Base-by-base conservation (phyloP, 371 early-diverging fungal species). In the Sporodiniella umbellata region DNA sequence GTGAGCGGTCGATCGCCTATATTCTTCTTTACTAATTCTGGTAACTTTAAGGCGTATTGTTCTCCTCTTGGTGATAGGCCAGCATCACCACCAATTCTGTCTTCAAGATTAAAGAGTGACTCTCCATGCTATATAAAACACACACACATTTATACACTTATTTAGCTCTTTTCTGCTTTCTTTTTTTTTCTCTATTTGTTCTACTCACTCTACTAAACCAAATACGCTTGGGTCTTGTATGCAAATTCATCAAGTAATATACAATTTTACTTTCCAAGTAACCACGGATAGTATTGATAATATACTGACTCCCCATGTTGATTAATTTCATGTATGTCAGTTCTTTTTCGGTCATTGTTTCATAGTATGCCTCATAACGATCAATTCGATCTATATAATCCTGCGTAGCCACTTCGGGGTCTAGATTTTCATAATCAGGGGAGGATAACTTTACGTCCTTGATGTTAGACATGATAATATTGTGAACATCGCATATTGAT, bases 191-290 rank as follows among this genome's bases (percentile, higher is more conserved):
- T 19, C 19, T 54, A 8, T 19, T 18, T 40, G 10, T 33, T 15
- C 22, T 33, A 18, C 54, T 52, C 56, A 61, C 62, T 56, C 88
- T 69, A 54, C 87, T 88, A 53, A 99, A 90, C 75, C 94, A 93
- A 48, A 99, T 93, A 48, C 85, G 80, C 30, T 93, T 70, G n/a
- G 96, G 94, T 2, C 88, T 83, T 39, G 94, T 95, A 64, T 99
- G 96, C 26, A 99, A 80, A 68, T 99, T 99, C 97, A 98, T 99
- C 48, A 97, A 72, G 59, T 93, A 97, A 68, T 92, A 97, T 19
- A 95, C 94, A 54, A 99, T 91, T 38, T 96, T 80, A 39, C 90
- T 88, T 69, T 96, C 94, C 21, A 96, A 79, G 70, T 95, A 97
- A 44, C 96, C 96, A 43, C 85, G 86, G 51, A 94, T 88, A 53